phyloP scores from a whole-genome alignment of 2,329 filamentous ascomycete species.

The Tolypocladium nubicola region DNA sequence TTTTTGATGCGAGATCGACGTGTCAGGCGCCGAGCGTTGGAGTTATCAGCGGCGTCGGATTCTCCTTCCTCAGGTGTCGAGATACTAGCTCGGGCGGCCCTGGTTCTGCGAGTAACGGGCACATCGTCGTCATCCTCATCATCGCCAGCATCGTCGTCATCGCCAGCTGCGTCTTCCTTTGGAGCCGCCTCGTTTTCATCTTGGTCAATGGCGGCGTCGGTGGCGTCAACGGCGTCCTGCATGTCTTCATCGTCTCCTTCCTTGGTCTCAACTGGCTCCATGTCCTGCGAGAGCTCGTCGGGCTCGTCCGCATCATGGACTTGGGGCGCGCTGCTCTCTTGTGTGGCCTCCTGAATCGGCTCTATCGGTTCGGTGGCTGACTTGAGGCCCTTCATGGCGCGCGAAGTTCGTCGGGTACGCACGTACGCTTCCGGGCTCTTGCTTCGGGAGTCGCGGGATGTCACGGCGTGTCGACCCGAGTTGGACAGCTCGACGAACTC shows the following conservation, averaged over 20 bases:
- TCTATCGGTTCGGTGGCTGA: conserved; percentile 36
- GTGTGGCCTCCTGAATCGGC: conserved; percentile 40
- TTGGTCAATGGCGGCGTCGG: conserved; percentile 14
- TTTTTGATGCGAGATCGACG: conserved; percentile 32
- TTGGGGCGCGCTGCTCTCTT: conserved; percentile 34
- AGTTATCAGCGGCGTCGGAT: conserved; percentile 16
- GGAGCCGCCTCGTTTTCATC: conserved; percentile 13
- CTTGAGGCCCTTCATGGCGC: conserved; percentile 40
- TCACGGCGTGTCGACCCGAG: conserved; percentile 47
- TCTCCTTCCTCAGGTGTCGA: conserved; percentile 19
- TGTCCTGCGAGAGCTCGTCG: conserved; percentile 26
- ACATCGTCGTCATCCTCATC: conserved; percentile 40
- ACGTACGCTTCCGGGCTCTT: conserved; percentile 42
- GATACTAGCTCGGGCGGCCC: conserved; percentile 22
- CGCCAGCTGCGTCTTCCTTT: conserved; percentile 18
- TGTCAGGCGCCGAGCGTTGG: conserved; percentile 33
- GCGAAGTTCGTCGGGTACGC: conserved; percentile 32
- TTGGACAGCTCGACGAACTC: conserved; percentile 47
- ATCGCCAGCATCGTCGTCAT: conserved; percentile 27
- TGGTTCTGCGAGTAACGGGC: conserved; percentile 35
- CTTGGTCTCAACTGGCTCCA: conserved; percentile 15
- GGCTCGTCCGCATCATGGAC: conserved; percentile 22
- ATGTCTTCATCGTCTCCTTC: conserved; percentile 19
- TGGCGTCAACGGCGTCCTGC: conserved; percentile 9
- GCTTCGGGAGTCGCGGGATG: conserved; percentile 39